A percentile compares a stretch with the other conserved stretches of the same genome.
These are phyloP conservation scores for Termitomyces sp. DNA, from an alignment of 768 basidiomycete genomes.

Conservation along the genomic window DNA sequence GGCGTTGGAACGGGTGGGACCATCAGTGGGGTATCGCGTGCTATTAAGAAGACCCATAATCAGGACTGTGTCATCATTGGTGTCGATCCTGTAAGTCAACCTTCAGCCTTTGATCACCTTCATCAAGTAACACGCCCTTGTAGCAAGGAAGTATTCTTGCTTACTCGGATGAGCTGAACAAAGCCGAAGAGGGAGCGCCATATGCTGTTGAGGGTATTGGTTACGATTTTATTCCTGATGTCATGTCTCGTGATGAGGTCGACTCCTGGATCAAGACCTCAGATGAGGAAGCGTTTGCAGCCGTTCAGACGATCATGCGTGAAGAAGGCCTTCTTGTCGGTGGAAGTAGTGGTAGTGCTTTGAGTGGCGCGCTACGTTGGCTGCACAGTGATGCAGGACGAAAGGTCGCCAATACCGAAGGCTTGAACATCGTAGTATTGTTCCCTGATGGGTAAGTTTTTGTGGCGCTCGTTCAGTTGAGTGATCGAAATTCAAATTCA, in stretches of 20 bases:
- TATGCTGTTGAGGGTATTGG: conserved; percentile 96
- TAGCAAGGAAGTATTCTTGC: conserved; percentile 90
- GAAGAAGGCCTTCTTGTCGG: conserved; percentile 88
- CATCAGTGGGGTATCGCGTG: conserved; percentile 79
- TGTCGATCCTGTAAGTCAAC: conserved; percentile 73
- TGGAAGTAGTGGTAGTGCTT: conserved; percentile 85
- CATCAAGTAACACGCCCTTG: conserved; percentile 3
- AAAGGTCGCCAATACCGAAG: conserved; percentile 56
- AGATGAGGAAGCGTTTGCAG: conserved; percentile 77
- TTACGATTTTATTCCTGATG: conserved; percentile 88
- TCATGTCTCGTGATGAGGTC: conserved; percentile 68
- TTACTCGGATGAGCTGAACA: conserved; percentile 59
- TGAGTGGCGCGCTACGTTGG: conserved; percentile 76
- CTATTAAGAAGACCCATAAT: conserved; percentile 77
- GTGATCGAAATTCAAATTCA: not conserved
- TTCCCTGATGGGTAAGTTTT: conserved; percentile 83
- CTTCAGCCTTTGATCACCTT: not conserved
- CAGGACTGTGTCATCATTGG: conserved; percentile 71
- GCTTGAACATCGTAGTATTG: conserved; percentile 84
- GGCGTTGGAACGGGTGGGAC: conserved; percentile 96
- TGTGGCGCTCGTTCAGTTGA: not conserved
- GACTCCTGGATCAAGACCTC: conserved; percentile 80
- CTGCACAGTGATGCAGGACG: conserved; percentile 66
- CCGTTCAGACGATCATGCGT: conserved; percentile 72
- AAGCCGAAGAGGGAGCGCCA: conserved; percentile 35